These are phyloP conservation scores for Lecanoromycetidae sp. DNA, from an alignment of 2,329 filamentous ascomycete species.

Conservation along the genomic window DNA sequence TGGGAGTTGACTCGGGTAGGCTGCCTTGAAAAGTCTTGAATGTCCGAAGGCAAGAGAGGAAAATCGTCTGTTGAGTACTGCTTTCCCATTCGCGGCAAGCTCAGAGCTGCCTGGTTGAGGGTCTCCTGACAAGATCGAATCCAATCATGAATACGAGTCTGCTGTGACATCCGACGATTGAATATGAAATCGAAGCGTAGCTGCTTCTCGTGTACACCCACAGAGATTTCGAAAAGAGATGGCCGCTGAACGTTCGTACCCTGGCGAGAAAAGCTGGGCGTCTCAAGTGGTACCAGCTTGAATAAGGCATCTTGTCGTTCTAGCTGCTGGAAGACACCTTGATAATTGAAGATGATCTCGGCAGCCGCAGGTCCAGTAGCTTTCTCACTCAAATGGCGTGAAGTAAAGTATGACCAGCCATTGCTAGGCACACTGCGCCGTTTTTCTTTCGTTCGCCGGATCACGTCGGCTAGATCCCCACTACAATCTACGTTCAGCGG, in stretches of 20 bases:
- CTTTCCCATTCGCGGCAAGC: constrained; percentile 4
- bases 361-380: constrained; percentile 31
- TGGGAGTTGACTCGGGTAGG: constrained; percentile 28
- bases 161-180: constrained; percentile 37
- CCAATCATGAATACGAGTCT: constrained; percentile 27
- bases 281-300: constrained; percentile 32
- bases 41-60: constrained; percentile 32
- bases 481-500: constrained; percentile 29
- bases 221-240: constrained; percentile 41
- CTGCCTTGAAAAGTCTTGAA: constrained; percentile 29
- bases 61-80: constrained; percentile 11
- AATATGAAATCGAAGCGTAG: constrained; percentile 41
- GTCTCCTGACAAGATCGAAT: constrained; percentile 7
- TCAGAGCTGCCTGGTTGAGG: background rate
- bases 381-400: constrained; percentile 23
- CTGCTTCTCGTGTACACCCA: constrained; percentile 35
- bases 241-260: constrained; percentile 35
- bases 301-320: constrained; percentile 36
- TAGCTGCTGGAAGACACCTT: constrained; percentile 32
- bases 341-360: constrained; percentile 34
- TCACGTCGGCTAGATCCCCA: constrained; percentile 23
- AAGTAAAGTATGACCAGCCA: constrained; percentile 29
- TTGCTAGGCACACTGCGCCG: constrained; percentile 29
- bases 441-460: constrained; percentile 29
- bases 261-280: constrained; percentile 36